phyloP scores from a whole-genome alignment of 2,329 filamentous ascomycete genomes.

The Cytospora piceicola region DNA sequence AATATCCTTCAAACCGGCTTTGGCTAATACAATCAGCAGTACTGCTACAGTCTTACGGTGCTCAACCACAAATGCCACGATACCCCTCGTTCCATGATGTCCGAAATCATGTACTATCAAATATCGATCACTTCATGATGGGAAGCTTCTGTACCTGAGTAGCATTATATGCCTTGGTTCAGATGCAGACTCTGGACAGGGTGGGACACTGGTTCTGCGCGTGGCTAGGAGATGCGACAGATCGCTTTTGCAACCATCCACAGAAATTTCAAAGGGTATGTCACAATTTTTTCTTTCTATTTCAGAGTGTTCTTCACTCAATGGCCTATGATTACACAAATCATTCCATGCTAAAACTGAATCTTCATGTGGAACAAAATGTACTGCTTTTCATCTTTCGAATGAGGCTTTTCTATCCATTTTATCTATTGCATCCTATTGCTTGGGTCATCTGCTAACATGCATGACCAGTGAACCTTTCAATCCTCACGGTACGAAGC shows the following conservation, averaged over 20 bases:
- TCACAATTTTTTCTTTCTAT: conserved; percentile 36
- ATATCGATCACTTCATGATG: conserved; percentile 44
- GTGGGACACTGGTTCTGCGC: conserved; percentile 18
- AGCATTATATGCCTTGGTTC: not conserved
- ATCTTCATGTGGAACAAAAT: conserved; percentile 65
- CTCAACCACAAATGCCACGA: not conserved
- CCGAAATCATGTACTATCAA: conserved; percentile 49
- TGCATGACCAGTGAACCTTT: conserved; percentile 16
- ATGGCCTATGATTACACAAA: conserved; percentile 66
- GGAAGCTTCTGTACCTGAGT: conserved; percentile 34
- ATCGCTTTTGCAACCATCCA: not conserved
- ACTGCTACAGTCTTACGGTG: conserved; percentile 27
- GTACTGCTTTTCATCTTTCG: conserved; percentile 85
- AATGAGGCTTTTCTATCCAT: conserved; percentile 59
- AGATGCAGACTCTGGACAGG: not conserved
- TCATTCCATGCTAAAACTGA: conserved; percentile 81
- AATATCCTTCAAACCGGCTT: conserved; percentile 1
- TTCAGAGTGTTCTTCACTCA: conserved; percentile 25
- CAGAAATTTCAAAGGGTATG: conserved; percentile 32
- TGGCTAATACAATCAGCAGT: conserved; percentile 33
- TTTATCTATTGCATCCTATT: conserved; percentile 31
- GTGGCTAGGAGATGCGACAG: not conserved
- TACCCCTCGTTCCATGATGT: conserved; percentile 43
- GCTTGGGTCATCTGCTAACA: conserved; percentile 35
- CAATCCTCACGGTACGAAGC: conserved; percentile 53